Conservation (phyloP, 306 rosid genomes). For the Medicago arabica region DNA sequence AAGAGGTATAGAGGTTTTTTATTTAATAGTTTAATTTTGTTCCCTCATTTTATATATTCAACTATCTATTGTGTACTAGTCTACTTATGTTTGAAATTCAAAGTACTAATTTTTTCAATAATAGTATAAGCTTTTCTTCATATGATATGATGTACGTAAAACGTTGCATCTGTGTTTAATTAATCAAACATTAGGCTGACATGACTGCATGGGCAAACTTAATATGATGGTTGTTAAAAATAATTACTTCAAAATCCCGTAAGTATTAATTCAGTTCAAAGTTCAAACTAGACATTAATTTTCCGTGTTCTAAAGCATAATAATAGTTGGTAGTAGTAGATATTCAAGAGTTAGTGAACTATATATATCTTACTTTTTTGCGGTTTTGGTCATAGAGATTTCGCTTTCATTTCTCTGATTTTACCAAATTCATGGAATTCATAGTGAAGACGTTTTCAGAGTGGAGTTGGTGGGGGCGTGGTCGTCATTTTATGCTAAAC, state of each 20-base stretch:
- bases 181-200: slow-evolving; percentile 58
- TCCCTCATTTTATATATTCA: slow-evolving; percentile 24
- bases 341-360: slow-evolving; percentile 60
- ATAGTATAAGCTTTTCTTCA: background rate
- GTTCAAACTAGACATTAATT: slow-evolving; percentile 45
- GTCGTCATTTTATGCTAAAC: slow-evolving; percentile 46
- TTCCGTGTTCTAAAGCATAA: slow-evolving; percentile 56
- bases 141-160: background rate
- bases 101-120: background rate
- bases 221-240: slow-evolving; percentile 41
- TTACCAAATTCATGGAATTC: slow-evolving; percentile 49
- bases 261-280: slow-evolving; percentile 32
- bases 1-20: slow-evolving; percentile 63
- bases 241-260: slow-evolving; percentile 53
- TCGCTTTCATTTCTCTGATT: slow-evolving; percentile 43
- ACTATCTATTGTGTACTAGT: background rate
- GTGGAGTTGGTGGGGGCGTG: slow-evolving; percentile 80
- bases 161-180: slow-evolving; percentile 47
- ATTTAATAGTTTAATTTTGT: background rate
- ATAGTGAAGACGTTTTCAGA: slow-evolving; percentile 51
- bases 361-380: slow-evolving; percentile 45
- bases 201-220: slow-evolving; percentile 53
- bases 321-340: slow-evolving; percentile 47
- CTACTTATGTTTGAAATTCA: slow-evolving; percentile 14
- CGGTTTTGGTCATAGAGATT: slow-evolving; percentile 51